Evolutionary conservation across 495 filamentous ascomycete genomes (phyloP).

Genomic region (Penicillium manginii): DNA sequence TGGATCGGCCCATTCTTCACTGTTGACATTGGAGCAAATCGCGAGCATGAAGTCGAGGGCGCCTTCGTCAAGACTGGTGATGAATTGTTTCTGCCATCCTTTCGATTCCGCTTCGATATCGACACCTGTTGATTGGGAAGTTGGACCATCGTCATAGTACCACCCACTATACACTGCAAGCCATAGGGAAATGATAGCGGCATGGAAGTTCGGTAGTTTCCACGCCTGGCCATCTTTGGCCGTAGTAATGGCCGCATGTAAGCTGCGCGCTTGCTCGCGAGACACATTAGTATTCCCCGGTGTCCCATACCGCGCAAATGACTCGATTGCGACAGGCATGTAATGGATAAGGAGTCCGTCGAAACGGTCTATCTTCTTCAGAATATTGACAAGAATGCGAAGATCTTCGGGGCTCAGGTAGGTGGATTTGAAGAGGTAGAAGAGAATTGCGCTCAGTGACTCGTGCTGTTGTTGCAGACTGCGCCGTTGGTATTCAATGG

Average conservation of each 20-base stretch:
- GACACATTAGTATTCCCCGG: conserved; percentile 59
- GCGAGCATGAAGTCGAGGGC: conserved; percentile 90
- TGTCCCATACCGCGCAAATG: conserved; percentile 74
- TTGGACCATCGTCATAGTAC: conserved; percentile 71
- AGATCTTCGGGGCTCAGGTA: conserved; percentile 74
- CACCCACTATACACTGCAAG: conserved; percentile 89
- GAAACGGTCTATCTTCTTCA: conserved; percentile 72
- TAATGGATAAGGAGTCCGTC: conserved; percentile 76
- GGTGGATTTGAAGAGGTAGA: conserved; percentile 73
- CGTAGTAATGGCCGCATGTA: conserved; percentile 69
- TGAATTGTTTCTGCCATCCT: conserved; percentile 69
- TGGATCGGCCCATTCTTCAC: conserved; percentile 80
- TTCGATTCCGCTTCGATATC: conserved; percentile 68
- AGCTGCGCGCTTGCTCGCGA: conserved; percentile 65
- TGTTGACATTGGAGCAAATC: conserved; percentile 75
- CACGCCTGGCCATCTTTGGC: conserved; percentile 67
- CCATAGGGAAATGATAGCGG: conserved; percentile 79
- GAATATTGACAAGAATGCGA: conserved; percentile 61
- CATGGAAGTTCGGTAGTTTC: conserved; percentile 72
- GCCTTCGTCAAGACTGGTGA: conserved; percentile 80
- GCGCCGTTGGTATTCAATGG: conserved; percentile 68
- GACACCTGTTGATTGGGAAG: conserved; percentile 55
- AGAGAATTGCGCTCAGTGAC: conserved; percentile 74
- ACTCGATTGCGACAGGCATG: conserved; percentile 73
- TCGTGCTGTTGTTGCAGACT: conserved; percentile 88